These are phyloP conservation scores for Tricholomella constricta DNA, from an alignment of 768 basidiomycete genomes.

Conservation along the genomic window DNA sequence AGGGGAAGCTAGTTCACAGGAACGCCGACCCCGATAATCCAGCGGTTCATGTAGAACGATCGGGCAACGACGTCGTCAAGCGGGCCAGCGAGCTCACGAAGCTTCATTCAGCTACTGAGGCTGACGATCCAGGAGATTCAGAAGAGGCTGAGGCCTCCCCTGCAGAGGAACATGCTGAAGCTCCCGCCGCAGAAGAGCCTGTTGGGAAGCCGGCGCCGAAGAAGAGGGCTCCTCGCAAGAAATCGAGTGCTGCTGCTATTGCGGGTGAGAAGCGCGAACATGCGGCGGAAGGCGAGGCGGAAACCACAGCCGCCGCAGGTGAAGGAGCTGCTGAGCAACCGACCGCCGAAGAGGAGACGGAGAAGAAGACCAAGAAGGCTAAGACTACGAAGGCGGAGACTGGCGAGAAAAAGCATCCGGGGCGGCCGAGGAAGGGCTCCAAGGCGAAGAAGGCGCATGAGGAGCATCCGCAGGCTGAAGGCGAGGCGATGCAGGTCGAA, in stretches of 20 bases:
- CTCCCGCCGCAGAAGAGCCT: neutral
- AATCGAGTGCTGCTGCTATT: constrained; percentile 9
- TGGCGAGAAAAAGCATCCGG: constrained; percentile 17
- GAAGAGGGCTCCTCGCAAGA: constrained; percentile 15
- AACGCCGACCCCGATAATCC: constrained; percentile 28
- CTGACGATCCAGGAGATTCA: neutral
- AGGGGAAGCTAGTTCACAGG: constrained; percentile 29
- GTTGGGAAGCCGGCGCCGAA: constrained; percentile 3
- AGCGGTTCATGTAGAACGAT: constrained; percentile 27
- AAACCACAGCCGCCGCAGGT: neutral
- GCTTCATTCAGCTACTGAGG: constrained; percentile 6
- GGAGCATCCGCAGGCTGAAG: neutral
- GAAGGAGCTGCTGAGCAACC: constrained; percentile 12
- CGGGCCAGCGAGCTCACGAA: constrained; percentile 29
- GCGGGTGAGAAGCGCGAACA: constrained; percentile 15
- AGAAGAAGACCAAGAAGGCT: constrained; percentile 26
- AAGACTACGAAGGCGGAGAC: constrained; percentile 12
- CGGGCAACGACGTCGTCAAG: constrained; percentile 32
- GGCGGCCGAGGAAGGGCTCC: constrained; percentile 18
- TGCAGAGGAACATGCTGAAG: neutral
- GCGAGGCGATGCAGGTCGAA: neutral
- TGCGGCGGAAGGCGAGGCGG: constrained; percentile 9
- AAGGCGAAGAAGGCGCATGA: constrained; percentile 8
- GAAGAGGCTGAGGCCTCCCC: neutral
- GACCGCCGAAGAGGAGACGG: constrained; percentile 17